phyloP scores from a whole-genome alignment of 2,329 filamentous ascomycete species.

The Fusarium sarcochroum region DNA sequence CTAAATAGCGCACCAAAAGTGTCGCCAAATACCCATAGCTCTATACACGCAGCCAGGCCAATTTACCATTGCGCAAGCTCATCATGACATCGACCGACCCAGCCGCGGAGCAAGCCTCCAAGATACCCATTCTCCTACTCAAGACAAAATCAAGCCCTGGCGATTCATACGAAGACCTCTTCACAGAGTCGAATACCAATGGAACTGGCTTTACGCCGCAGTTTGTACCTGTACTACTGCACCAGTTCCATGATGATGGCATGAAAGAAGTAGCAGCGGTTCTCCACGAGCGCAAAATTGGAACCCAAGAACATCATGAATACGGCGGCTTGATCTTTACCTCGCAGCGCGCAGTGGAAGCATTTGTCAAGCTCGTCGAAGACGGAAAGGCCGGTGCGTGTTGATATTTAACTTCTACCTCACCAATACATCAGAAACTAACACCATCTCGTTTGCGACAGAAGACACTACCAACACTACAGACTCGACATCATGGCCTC shows the following conservation, averaged over 20 bases:
- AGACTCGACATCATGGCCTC: conserved; percentile 59
- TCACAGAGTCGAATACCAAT: conserved; percentile 59
- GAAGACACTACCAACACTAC: conserved; percentile 19
- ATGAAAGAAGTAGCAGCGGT: conserved; percentile 66
- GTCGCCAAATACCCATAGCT: background rate
- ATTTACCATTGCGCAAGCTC: background rate
- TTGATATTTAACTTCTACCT: background rate
- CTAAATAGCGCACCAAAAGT: background rate
- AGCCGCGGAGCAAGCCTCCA: conserved; percentile 29
- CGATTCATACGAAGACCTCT: conserved; percentile 80
- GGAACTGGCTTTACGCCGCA: conserved; percentile 69
- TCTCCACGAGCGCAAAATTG: conserved; percentile 62
- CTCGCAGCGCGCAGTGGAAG: conserved; percentile 86
- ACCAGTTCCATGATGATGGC: conserved; percentile 74
- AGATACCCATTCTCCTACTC: conserved; percentile 74
- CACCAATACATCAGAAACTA: background rate
- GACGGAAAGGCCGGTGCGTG: conserved; percentile 60
- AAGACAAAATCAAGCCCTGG: conserved; percentile 81
- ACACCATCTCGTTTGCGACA: conserved; percentile 9
- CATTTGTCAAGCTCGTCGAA: conserved; percentile 74
- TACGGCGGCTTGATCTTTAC: conserved; percentile 89
- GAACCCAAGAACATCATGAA: conserved; percentile 51
- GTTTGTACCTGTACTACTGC: conserved; percentile 84
- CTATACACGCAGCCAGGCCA: background rate
- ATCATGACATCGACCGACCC: conserved; percentile 29